Evolutionary conservation across 345 rosid genomes (phyloP), one percentile per base, ranked within the genome.

Genomic region (Eucalyptus pauciflora): DNA sequence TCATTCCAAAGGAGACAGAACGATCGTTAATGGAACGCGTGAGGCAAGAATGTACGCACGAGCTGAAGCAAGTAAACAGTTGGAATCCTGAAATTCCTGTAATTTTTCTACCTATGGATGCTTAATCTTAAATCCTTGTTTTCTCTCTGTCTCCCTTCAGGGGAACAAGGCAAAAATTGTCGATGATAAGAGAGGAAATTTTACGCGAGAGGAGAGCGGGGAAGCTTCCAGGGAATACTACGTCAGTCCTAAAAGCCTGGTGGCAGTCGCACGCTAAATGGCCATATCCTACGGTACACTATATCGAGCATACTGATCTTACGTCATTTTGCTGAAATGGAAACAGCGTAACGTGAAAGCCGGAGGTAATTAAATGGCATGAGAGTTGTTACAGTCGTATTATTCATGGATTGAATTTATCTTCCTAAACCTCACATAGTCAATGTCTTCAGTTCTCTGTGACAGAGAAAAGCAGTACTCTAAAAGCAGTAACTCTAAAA

Each of bases 261-360:
- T 97, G 99, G 99, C 99, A 95, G 88, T 90, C 98, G 58, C 99
- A 98, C 92, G 92, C 97, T 16, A 95, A 97, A 91, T 97, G 99
- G 99, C 99, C 99, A 58, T 95, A 98, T 87, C 99, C 99, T 71
- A 98, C 99, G 27, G 99, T 97, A 90, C 93, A 18, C 51, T 86
- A 31, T n/a, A 17, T 29, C 16, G 10, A 85, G n/a, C 50, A 49
- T 62, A 62, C 31, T 27, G 6, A 12, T 62, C 69, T 13, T 27
- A 62, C 16, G 6, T 62, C 31, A 62, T 62, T 60, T 62, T 62
- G 69, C 69, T 62, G 69, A 13, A 27, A 58, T 27, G 31, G 69
- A 62, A 62, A 62, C 31, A 6, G 69, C 7, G 8, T 62, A 62
- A 62, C 69, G 69, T 29, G 31, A 62, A 62, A 6, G 69, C 69